phyloP scores from a whole-genome alignment of 2,329 filamentous ascomycete species.

The Alternaria metachromatica region DNA sequence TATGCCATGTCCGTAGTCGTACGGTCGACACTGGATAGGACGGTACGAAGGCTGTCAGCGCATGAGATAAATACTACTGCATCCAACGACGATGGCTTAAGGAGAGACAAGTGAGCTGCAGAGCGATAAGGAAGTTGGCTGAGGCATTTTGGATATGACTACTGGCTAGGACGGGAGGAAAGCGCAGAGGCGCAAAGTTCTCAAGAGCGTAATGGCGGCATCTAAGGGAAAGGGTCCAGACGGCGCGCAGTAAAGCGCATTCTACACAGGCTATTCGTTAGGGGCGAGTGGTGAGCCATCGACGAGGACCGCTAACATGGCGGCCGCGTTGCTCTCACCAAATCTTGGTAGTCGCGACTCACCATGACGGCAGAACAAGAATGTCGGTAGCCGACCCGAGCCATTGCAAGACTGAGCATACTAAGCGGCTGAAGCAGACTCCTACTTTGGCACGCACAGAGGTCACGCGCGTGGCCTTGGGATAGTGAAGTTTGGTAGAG shows the following conservation, averaged over 20 bases:
- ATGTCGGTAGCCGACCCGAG: neutral
- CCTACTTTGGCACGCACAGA: neutral
- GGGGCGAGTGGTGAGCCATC: slow-evolving; percentile 9
- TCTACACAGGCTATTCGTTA: neutral
- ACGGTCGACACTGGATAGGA: slow-evolving; percentile 30
- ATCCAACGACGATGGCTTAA: slow-evolving; percentile 37
- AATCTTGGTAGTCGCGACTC: slow-evolving; percentile 15
- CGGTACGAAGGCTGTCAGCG: slow-evolving; percentile 28
- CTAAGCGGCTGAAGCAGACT: neutral
- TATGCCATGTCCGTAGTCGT: slow-evolving; percentile 44
- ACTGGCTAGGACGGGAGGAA: slow-evolving; percentile 21
- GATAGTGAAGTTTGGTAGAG: neutral
- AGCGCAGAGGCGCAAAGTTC: slow-evolving; percentile 24
- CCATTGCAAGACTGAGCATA: neutral
- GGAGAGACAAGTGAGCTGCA: slow-evolving; percentile 32
- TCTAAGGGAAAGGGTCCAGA: slow-evolving; percentile 26
- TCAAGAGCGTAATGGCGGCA: slow-evolving; percentile 5
- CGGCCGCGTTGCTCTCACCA: slow-evolving; percentile 12
- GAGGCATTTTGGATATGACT: slow-evolving; percentile 17
- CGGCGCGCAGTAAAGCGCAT: slow-evolving; percentile 25
- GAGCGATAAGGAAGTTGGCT: slow-evolving; percentile 13
- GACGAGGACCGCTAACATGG: slow-evolving; percentile 2
- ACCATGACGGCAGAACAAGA: slow-evolving; percentile 4
- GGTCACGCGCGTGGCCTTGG: neutral
- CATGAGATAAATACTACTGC: slow-evolving; percentile 50